phyloP scores from a whole-genome alignment of 495 filamentous ascomycete species.

The Wilcoxina mikolae region DNA sequence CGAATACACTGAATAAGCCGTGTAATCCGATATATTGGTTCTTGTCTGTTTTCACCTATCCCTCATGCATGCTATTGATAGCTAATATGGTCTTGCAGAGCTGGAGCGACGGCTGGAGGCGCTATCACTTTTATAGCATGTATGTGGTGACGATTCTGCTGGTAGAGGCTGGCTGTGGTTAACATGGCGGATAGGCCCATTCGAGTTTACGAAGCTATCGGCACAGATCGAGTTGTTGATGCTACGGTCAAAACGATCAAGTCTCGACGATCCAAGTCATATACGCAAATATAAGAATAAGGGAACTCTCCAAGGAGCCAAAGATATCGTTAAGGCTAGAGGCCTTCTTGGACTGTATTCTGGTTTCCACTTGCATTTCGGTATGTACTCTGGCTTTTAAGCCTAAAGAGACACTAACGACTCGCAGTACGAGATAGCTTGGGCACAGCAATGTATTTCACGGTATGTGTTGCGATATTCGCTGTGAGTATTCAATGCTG shows the following conservation, averaged over 20 bases:
- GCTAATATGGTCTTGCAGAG: no score
- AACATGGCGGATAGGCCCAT: conserved; percentile 51
- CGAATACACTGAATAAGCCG: conserved; percentile 17
- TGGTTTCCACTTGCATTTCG: conserved; percentile 66
- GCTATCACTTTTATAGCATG: conserved; percentile 74
- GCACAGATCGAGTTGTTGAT: conserved; percentile 81
- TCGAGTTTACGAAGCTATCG: conserved; percentile 85
- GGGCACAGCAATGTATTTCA: conserved; percentile 81
- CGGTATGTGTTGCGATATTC: no score
- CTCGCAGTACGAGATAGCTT: conserved; percentile 62
- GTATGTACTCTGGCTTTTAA: conserved; percentile 34
- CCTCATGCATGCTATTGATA: no score
- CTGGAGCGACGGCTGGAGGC: conserved; percentile 66
- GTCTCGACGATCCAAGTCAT: conserved; percentile 40
- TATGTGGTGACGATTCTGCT: conserved; percentile 34
- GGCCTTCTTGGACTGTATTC: conserved; percentile 72
- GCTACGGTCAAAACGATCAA: conserved; percentile 48
- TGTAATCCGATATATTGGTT: conserved; percentile 33
- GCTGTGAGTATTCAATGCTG: background rate
- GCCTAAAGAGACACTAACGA: background rate
- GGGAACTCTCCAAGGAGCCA: conserved; percentile 64
- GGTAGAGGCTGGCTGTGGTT: background rate
- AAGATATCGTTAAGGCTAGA: conserved; percentile 61
- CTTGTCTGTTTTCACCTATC: no score
- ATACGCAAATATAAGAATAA: conserved; percentile 57